Evolutionary conservation across 345 rosid species (phyloP), one percentile per base, ranked within the genome.

Genomic region (Citrus hindsii): DNA sequence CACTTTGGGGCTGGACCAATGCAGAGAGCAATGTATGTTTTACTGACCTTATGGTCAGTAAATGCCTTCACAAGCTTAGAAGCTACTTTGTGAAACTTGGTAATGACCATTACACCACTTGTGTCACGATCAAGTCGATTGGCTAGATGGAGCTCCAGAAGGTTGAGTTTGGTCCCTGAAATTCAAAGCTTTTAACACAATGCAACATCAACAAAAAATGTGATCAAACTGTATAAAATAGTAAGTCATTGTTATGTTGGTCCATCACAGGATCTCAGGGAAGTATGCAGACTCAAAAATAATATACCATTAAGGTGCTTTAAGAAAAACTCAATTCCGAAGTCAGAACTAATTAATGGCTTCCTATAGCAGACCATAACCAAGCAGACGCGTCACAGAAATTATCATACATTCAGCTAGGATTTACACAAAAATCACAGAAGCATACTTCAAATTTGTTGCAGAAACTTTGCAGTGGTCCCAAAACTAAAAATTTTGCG

Each of bases 41-140:
- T 95, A 48, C 79, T 86, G 70, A 94, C 82, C 83, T 79, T 85
- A 86, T 91, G 98, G 76, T 88, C 86, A 0, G 97, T 90, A 77
- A 92, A 96, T 7, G 97, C 98, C 81, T 89, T 96, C 33, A 91
- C 97, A 67, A 94, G 95, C 84, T 78, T 88, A 40, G 98, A 70
- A 85, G 99, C 98, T 61, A 90, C 94, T 76, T 88, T 96, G 76
- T 91, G 94, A 0, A 89, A 90, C 89, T 95, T 95, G 5, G 97
- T 90, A n/a, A 91, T 88, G 30, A 92, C 72, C 94, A 91, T 94
- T 48, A 92, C 88, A 51, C 98, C 98, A 27, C 94, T 94, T 18
- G 99, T 95, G 77, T 95, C 95, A 28, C 96, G 97, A 82, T 96
- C 99, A 75, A 94, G 91, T 71, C 99, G 81, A 60, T 95, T 95